These are phyloP conservation scores for Symbiotaphrina buchneri DNA, from an alignment of 495 filamentous ascomycete genomes.

Conservation along the genomic window DNA sequence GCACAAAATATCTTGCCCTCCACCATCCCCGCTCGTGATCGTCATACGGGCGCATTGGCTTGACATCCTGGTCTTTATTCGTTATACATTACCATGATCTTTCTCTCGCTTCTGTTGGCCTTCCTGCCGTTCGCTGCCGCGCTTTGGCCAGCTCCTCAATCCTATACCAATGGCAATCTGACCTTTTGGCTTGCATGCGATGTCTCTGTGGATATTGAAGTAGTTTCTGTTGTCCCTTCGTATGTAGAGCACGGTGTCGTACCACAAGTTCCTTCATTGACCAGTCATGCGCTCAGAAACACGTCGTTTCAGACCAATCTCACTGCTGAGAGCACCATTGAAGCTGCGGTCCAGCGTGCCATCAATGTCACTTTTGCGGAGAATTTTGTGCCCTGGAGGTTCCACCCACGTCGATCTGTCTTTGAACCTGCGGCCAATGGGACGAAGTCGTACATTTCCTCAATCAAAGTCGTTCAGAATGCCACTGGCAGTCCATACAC, in stretches of 20 bases:
- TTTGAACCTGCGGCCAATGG: constrained; percentile 32
- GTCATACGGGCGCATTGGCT: too few species aligned
- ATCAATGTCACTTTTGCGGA: constrained; percentile 29
- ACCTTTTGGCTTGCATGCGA: constrained; percentile 11
- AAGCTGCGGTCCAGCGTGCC: constrained; percentile 19
- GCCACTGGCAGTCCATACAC: constrained; percentile 23
- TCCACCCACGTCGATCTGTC: constrained; percentile 30
- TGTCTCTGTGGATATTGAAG: constrained; percentile 2
- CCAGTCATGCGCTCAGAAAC: too few species aligned
- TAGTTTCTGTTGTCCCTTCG: neutral
- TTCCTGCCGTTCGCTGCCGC: constrained; percentile 8
- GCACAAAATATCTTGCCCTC: too few species aligned
- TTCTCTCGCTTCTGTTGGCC: neutral
- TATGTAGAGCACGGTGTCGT: constrained; percentile 1
- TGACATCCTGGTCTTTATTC: too few species aligned
- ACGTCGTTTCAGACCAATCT: constrained; percentile 1
- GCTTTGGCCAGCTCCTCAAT: constrained; percentile 13
- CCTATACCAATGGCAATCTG: constrained; percentile 8
- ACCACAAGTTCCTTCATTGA: too few species aligned
- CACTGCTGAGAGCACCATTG: constrained; percentile 8
- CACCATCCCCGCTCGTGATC: too few species aligned
- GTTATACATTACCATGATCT: too few species aligned
- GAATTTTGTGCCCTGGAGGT: constrained; percentile 55
- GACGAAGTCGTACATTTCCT: constrained; percentile 24
- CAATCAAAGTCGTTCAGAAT: constrained; percentile 35